These are phyloP conservation scores for Nicotiana tomentosiformis DNA, from an alignment of 257 asterid species.

Conservation along the genomic window DNA sequence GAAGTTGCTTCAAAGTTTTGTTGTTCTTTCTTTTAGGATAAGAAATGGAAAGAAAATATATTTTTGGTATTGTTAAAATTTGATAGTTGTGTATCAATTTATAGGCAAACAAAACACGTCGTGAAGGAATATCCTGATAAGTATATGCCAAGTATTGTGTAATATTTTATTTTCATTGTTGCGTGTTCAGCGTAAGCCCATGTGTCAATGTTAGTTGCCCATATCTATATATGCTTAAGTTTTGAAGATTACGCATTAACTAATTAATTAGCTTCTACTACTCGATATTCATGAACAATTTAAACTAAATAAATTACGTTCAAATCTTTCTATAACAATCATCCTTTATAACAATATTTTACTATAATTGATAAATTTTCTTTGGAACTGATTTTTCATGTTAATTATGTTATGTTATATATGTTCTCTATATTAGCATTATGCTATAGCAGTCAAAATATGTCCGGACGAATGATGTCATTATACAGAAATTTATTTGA, in stretches of 20 bases:
- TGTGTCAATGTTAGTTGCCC: not conserved
- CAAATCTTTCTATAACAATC: no score
- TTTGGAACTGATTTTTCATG: no score
- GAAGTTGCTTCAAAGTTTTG: not conserved
- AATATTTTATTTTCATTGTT: not conserved
- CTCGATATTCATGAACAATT: not conserved
- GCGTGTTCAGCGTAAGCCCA: not conserved
- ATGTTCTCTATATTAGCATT: no score
- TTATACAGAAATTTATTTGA: no score
- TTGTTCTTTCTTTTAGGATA: not conserved
- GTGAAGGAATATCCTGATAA: slow-evolving; percentile 4
- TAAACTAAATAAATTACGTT: not conserved
- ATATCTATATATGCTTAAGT: not conserved
- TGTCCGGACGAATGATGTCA: no score
- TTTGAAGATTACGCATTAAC: not conserved
- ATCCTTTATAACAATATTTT: no score
- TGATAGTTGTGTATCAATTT: not conserved
- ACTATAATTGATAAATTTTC: no score
- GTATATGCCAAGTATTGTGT: not conserved
- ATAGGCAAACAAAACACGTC: not conserved
- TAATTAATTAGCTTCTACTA: not conserved
- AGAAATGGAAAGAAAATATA: not conserved
- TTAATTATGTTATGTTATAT: no score
- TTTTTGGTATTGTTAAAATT: not conserved
- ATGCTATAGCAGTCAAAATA: no score